phyloP scores from a whole-genome alignment of 2,329 filamentous ascomycete species.

The Epichloe bromicola region DNA sequence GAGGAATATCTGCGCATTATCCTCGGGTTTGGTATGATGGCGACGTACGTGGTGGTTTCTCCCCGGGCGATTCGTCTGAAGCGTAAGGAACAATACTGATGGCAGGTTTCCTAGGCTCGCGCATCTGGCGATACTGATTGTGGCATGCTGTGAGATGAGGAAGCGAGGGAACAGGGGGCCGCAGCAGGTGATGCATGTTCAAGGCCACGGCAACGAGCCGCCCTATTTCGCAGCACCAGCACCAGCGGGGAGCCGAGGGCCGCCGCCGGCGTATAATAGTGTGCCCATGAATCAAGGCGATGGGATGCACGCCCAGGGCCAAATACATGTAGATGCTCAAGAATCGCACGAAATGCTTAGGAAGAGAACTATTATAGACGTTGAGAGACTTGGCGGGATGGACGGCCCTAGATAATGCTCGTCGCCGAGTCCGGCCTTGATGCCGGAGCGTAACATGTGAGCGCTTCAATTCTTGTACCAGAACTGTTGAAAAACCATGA shows the following conservation, averaged over 20 bases:
- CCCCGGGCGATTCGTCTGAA: too few relatives aligned
- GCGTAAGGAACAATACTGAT: too few relatives aligned
- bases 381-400: too few relatives aligned
- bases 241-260: background rate
- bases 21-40: background rate
- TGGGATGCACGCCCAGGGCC: background rate
- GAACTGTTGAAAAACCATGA: too few relatives aligned
- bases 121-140: background rate
- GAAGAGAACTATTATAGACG: too few relatives aligned
- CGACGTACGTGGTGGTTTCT: background rate
- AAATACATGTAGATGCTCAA: background rate
- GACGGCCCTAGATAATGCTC: too few relatives aligned
- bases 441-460: too few relatives aligned
- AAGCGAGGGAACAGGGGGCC: background rate
- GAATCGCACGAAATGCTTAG: background rate
- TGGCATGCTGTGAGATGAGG: background rate
- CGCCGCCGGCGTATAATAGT: background rate
- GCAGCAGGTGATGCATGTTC: background rate
- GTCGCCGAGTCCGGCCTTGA: too few relatives aligned
- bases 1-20: background rate
- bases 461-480: too few relatives aligned
- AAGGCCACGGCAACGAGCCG: background rate
- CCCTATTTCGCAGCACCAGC: background rate
- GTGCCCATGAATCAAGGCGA: background rate
- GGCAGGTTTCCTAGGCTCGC: background rate